Evolutionary conservation across 1,284 basidiomycete species (phyloP).

Genomic region (Ganoderma boninense): DNA sequence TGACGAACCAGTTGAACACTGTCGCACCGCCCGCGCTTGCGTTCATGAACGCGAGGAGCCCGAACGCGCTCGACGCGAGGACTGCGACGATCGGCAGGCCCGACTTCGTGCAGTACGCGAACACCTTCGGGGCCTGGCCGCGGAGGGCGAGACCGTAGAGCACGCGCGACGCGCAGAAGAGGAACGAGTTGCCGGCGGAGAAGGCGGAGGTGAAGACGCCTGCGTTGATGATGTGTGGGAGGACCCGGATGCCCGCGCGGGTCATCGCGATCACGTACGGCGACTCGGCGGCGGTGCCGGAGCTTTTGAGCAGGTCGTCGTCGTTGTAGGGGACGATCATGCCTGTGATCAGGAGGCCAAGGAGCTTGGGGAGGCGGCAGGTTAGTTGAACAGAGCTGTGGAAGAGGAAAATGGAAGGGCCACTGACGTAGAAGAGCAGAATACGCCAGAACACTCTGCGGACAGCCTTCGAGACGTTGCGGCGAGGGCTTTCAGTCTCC

Average conservation of each 20-base stretch:
- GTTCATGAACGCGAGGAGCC: constrained; percentile 62
- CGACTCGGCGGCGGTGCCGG: constrained; percentile 71
- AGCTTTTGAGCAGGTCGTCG: constrained; percentile 58
- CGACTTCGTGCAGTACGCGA: constrained; percentile 73
- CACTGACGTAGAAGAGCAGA: constrained; percentile 70
- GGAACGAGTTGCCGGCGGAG: constrained; percentile 83
- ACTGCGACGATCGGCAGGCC: constrained; percentile 78
- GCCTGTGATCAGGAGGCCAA: constrained; percentile 80
- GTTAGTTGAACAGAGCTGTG: not conserved
- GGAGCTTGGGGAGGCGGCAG: constrained; percentile 49
- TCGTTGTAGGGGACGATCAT: constrained; percentile 84
- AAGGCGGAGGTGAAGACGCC: constrained; percentile 78
- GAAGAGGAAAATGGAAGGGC: not conserved
- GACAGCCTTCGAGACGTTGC: constrained; percentile 84
- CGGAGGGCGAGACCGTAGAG: constrained; percentile 85
- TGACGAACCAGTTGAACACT: constrained; percentile 65
- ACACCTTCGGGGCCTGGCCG: constrained; percentile 73
- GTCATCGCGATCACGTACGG: constrained; percentile 88
- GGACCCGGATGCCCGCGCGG: constrained; percentile 77
- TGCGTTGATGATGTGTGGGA: constrained; percentile 78
- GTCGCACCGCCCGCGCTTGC: constrained; percentile 41
- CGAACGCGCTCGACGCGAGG: constrained; percentile 48
- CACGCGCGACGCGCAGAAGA: constrained; percentile 85
- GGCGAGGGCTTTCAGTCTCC: constrained; percentile 78
- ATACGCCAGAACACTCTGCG: constrained; percentile 85